phyloP scores from a whole-genome alignment of 78 protist genomes.

The Capsaspora owczarzaki region DNA sequence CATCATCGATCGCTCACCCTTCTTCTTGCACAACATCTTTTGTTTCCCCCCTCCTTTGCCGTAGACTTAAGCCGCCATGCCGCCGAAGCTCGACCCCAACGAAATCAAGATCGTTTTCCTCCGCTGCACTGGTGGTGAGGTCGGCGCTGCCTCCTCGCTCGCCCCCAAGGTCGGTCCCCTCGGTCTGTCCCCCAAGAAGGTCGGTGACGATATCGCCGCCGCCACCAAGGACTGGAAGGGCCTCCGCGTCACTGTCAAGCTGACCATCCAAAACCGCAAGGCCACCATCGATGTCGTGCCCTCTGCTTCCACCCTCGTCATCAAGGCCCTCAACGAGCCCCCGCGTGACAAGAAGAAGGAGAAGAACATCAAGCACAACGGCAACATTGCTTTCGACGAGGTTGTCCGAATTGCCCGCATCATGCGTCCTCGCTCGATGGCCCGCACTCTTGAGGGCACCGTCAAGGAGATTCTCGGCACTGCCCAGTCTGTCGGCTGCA shows the following conservation, averaged over 20 bases:
- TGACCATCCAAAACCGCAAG: constrained; percentile 92
- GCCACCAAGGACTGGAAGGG: constrained; percentile 94
- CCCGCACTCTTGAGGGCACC: constrained; percentile 76
- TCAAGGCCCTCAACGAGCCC: constrained; percentile 97
- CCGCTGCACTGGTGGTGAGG: constrained; percentile 94
- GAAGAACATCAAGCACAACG: constrained; percentile 91
- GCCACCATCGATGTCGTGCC: constrained; percentile 90
- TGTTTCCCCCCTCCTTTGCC: no score
- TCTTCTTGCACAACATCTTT: no score
- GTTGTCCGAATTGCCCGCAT: constrained; percentile 75
- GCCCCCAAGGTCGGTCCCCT: constrained; percentile 98
- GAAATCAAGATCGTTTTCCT: constrained; percentile 46
- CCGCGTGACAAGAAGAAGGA: constrained; percentile 97
- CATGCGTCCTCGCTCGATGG: constrained; percentile 76
- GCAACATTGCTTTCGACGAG: constrained; percentile 83
- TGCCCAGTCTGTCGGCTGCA: constrained; percentile 87
- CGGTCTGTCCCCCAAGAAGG: constrained; percentile 96
- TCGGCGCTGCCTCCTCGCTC: constrained; percentile 80
- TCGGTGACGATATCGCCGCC: constrained; percentile 96
- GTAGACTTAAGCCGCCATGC: no score
- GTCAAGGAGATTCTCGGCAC: constrained; percentile 95
- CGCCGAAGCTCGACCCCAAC: no score
- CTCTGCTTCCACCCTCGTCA: constrained; percentile 87
- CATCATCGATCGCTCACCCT: no score
- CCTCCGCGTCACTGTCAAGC: constrained; percentile 76